These are phyloP conservation scores for Ambrosiella xylebori DNA, from an alignment of 2,329 filamentous ascomycete species.

Conservation along the genomic window DNA sequence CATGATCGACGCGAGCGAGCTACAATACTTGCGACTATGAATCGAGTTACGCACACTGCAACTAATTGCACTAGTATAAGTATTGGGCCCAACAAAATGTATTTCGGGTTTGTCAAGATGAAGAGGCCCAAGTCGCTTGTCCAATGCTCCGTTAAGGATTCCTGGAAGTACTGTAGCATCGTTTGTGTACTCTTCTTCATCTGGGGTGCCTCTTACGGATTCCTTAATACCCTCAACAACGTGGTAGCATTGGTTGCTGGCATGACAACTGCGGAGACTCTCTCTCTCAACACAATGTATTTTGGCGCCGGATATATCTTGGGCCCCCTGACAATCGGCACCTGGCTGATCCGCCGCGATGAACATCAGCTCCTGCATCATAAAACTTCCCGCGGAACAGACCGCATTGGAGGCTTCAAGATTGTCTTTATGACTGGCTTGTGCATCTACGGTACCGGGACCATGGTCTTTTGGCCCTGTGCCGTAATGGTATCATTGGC, in stretches of 20 bases:
- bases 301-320: constrained; percentile 54
- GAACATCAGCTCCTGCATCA: constrained; percentile 33
- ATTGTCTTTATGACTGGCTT: constrained; percentile 65
- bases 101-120: constrained; percentile 67
- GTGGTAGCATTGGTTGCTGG: constrained; percentile 46
- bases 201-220: constrained; percentile 81
- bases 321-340: constrained; percentile 51
- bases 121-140: constrained; percentile 53
- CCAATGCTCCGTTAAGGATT: constrained; percentile 43
- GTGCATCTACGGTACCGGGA: constrained; percentile 55
- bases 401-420: constrained; percentile 51
- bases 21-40: constrained; percentile 1
- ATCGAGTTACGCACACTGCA: constrained; percentile 16
- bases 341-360: constrained; percentile 52
- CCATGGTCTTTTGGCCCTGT: constrained; percentile 76
- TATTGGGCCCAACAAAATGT: constrained; percentile 30
- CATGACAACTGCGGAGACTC: constrained; percentile 43
- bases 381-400: constrained; percentile 22
- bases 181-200: constrained; percentile 73
- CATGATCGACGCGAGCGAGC: constrained; percentile 12
- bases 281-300: constrained; percentile 53
- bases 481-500: constrained; percentile 57
- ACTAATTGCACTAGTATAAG: constrained; percentile 23
- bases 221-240: constrained; percentile 65
- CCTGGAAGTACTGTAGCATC: constrained; percentile 52